Conservation (phyloP, 345 rosid genomes). For the Populus ilicifolia region DNA sequence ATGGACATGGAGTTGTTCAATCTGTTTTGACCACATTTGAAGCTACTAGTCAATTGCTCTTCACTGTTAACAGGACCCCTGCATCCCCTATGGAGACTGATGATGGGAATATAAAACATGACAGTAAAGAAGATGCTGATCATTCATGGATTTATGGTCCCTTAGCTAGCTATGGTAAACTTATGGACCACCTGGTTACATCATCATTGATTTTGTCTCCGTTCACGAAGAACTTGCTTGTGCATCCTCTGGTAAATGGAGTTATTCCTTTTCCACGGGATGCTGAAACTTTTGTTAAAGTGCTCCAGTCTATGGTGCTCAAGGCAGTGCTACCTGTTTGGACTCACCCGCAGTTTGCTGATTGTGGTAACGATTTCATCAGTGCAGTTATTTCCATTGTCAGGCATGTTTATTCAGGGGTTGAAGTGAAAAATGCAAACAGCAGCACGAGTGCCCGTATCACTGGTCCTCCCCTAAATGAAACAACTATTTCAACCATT, state of each 20-base stretch:
- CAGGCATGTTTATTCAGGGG: conserved; percentile 85
- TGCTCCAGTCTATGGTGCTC: conserved; percentile 89
- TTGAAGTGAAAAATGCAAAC: conserved; percentile 71
- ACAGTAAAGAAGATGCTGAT: conserved; percentile 61
- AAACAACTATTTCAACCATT: conserved; percentile 76
- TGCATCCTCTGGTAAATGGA: conserved; percentile 68
- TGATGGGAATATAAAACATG: conserved; percentile 60
- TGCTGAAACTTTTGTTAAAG: conserved; percentile 84
- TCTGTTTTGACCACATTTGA: conserved; percentile 87
- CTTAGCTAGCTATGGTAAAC: conserved; percentile 79
- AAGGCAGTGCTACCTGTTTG: conserved; percentile 91
- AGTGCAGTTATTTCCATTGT: conserved; percentile 72
- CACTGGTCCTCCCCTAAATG: conserved; percentile 86
- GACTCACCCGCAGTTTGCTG: conserved; percentile 76
- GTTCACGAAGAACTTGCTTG: conserved; percentile 74
- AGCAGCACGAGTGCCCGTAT: conserved; percentile 55
- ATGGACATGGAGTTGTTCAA: conserved; percentile 75
- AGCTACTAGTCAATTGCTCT: conserved; percentile 86
- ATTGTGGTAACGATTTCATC: conserved; percentile 75
- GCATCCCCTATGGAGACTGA: conserved; percentile 92
- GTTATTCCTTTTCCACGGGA: conserved; percentile 67
- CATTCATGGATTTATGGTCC: conserved; percentile 91
- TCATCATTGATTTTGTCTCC: conserved; percentile 87
- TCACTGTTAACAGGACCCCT: conserved; percentile 58
- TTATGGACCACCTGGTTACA: conserved; percentile 92